Base-by-base conservation (phyloP, 169 alveolate species). In the Cryptosporidium parvum region DNA sequence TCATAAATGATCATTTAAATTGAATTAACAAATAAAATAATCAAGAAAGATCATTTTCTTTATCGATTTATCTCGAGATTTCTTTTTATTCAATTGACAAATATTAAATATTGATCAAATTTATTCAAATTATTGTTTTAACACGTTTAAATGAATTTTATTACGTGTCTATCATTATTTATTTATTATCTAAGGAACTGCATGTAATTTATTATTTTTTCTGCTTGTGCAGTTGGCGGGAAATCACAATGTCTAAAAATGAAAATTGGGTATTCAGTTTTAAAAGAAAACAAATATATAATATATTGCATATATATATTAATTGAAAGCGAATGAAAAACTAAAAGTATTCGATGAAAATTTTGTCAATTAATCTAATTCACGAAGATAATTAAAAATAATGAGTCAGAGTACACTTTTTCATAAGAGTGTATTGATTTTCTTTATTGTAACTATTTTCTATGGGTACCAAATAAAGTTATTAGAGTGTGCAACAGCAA, bases 151-250 rank as follows among this genome's bases (percentile, higher is more conserved):
- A 56, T 56, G 1, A n/a, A 56, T 56, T 5, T 23, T 7, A 56
- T 56, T 56, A 56, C 67, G 67, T 56, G 67, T 56, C 67, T 56
- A 56, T 56, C 26, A n/a, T 56, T 8, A 56, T 56, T 56, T 56
- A 16, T 62, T 58, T 58, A 21, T 5, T 59, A 31, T 31, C 69
- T 65, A 26, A n/a, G 6, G 3, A 23, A 65, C 14, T 65, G 72
- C 72, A 65, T 65, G 72, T 65, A 65, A 33, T 31, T n/a, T 16
- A 35, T 21, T n/a, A 21, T 21, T 2, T 10, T 23, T 48, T 31
- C 29, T 65, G 33, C 72, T 65, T 65, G 67, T 5, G 26, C 21
- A 65, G 44, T 65, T 65, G 72, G 72, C 72, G 72, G 72, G 72
- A 65, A 65, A 65, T 7, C 26, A 29, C 72, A 65, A 26, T 56